phyloP scores from a whole-genome alignment of 169 alveolate genomes.

The Besnoitia besnoiti region DNA sequence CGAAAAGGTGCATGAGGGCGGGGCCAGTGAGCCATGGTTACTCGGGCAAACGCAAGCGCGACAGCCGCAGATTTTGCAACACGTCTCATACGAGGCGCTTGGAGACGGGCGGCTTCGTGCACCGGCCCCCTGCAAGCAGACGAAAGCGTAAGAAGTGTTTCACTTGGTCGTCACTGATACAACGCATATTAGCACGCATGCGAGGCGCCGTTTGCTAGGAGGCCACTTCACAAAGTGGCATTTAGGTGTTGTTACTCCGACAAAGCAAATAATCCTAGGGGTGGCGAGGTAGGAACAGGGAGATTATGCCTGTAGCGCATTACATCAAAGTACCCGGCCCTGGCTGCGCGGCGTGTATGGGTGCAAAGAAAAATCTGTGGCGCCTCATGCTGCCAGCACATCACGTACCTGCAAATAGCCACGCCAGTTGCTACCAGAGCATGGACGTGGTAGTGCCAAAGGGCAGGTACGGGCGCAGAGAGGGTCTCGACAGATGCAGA shows the following conservation, averaged over 20 bases:
- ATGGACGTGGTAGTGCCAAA: slow-evolving; percentile 9
- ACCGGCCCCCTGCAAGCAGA: background rate
- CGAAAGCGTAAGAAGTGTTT: background rate
- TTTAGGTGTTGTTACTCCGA: no score
- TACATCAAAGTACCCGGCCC: no score
- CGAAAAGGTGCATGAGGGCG: background rate
- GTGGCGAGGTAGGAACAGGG: no score
- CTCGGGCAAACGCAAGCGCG: slow-evolving; percentile 29
- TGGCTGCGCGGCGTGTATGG: no score
- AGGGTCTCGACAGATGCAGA: slow-evolving; percentile 23
- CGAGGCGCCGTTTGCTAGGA: no score
- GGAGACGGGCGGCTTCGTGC: slow-evolving; percentile 13
- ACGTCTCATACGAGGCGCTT: background rate
- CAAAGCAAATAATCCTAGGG: no score
- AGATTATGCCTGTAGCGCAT: no score
- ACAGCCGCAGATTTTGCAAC: slow-evolving; percentile 17
- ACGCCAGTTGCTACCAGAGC: background rate
- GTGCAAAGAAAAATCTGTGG: no score
- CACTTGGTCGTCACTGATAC: no score
- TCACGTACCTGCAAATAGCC: background rate
- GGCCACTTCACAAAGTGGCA: no score
- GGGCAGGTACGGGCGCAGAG: slow-evolving; percentile 30
- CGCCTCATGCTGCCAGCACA: no score
- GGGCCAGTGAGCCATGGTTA: background rate
- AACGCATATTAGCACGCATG: no score